phyloP scores from a whole-genome alignment of 148 eudicot genomes.

The Rhododendron simsii region DNA sequence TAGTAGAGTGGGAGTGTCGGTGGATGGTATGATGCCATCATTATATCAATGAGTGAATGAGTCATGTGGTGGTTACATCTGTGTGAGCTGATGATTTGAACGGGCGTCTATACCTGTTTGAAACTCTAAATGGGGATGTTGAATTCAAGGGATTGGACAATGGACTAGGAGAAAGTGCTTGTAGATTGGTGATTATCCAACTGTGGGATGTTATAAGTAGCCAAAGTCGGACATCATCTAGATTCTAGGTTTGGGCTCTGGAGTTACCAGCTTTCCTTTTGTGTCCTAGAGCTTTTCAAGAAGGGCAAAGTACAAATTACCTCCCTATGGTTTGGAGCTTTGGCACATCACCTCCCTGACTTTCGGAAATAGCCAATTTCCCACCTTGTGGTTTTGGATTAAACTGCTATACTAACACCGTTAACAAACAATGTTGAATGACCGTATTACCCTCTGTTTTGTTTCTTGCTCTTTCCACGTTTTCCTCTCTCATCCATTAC shows the following conservation, averaged over 20 bases:
- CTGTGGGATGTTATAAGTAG: neutral
- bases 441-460: too few relatives aligned
- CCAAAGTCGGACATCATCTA: neutral
- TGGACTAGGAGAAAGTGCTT: neutral
- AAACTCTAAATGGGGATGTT: neutral
- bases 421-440: too few relatives aligned
- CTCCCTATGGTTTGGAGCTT: too few relatives aligned
- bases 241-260: neutral
- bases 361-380: too few relatives aligned
- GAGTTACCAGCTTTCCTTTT: neutral
- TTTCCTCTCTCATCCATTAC: too few relatives aligned
- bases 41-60: neutral
- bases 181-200: neutral
- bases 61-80: neutral
- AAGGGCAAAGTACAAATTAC: too few relatives aligned
- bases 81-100: neutral
- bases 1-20: neutral
- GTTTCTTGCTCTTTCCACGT: too few relatives aligned
- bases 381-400: too few relatives aligned
- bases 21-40: neutral
- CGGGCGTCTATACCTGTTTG: neutral
- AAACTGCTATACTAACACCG: too few relatives aligned
- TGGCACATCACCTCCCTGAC: too few relatives aligned
- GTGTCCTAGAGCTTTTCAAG: neutral
- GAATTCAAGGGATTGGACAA: neutral